Evolutionary conservation across 176 grass and related monocot genomes (phyloP).

Genomic region (Tillandsia fasciculata): DNA sequence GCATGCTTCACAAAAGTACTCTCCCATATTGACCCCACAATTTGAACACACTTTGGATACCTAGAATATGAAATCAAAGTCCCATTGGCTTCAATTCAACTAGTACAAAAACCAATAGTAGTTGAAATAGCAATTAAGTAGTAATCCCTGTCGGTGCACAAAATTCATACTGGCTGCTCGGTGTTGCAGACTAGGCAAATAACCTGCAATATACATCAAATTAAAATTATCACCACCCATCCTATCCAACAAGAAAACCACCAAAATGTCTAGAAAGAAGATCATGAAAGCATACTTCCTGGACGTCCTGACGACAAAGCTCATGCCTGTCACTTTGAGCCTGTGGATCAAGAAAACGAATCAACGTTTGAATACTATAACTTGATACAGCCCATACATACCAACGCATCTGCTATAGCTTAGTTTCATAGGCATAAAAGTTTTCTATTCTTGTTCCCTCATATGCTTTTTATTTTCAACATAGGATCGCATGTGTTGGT

Average conservation of each 20-base stretch:
- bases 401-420: background rate
- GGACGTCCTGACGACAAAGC: conserved; percentile 74
- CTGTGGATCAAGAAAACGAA: conserved; percentile 20
- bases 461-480: no score
- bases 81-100: conserved; percentile 8
- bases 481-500: no score
- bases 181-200: conserved; percentile 79
- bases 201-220: conserved; percentile 52
- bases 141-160: conserved; percentile 1
- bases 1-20: conserved; percentile 87
- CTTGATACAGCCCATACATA: background rate
- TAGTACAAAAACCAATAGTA: background rate
- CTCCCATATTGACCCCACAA: conserved; percentile 94
- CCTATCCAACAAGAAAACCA: conserved; percentile 20
- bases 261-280: background rate
- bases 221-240: conserved; percentile 18
- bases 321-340: conserved; percentile 56
- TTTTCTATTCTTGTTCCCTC: no score
- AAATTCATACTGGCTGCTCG: conserved; percentile 53
- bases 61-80: conserved; percentile 29
- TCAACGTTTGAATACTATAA: background rate
- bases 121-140: background rate
- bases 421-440: no score
- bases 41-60: conserved; percentile 74
- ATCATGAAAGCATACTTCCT: conserved; percentile 41